Evolutionary conservation across 495 filamentous ascomycete genomes (phyloP).

Genomic region (Tuber melanosporum): DNA sequence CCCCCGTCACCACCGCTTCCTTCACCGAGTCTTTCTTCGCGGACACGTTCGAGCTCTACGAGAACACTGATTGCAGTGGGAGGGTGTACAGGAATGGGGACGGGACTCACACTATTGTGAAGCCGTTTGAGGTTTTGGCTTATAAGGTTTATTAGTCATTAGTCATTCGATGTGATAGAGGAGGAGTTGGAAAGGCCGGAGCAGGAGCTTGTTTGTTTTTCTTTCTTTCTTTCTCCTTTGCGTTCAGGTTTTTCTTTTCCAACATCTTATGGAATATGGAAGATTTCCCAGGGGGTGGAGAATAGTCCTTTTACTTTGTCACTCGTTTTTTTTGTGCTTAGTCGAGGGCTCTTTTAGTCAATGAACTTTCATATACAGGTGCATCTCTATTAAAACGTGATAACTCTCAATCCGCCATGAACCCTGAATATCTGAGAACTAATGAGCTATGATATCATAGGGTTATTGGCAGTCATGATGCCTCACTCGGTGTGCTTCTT

Average conservation of each 20-base stretch:
- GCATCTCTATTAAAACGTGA: neutral
- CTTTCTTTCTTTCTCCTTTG: neutral
- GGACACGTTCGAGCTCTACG: neutral
- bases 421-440: neutral
- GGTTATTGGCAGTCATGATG: neutral
- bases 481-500: neutral
- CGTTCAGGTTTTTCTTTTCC: neutral
- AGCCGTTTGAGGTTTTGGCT: neutral
- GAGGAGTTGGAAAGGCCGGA: neutral
- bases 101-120: neutral
- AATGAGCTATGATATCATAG: neutral
- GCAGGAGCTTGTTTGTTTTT: neutral
- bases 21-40: neutral
- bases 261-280: neutral
- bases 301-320: neutral
- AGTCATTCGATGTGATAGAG: neutral
- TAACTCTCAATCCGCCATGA: neutral
- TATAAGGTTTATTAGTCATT: slow-evolving; percentile 1
- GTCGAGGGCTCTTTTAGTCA: neutral
- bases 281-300: neutral
- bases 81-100: neutral
- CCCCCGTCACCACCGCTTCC: neutral
- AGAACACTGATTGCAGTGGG: neutral
- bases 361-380: neutral
- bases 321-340: neutral